A percentile compares a stretch with the other conserved stretches of the same genome.
Evolutionary conservation across 2,329 filamentous ascomycete genomes (phyloP).

Genomic region (Mollisia scopiformis): DNA sequence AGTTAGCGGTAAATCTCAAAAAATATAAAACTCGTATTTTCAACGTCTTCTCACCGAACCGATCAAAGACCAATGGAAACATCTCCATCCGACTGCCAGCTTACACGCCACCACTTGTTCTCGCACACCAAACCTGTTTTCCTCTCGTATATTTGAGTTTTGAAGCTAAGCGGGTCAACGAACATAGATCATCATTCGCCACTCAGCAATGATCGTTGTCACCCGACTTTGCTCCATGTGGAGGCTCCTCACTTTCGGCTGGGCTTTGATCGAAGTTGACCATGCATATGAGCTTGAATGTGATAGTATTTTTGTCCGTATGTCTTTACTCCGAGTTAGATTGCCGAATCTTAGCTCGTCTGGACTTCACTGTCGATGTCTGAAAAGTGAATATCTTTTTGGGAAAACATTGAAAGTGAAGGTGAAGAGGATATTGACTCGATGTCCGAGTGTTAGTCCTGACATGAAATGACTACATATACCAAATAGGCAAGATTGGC

Average conservation of each 20-base stretch:
- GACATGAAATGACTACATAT: no score
- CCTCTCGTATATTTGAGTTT: not conserved
- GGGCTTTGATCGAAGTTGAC: not conserved
- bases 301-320: not conserved
- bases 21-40: not conserved
- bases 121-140: not conserved
- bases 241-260: not conserved
- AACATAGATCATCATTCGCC: not conserved
- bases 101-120: not conserved
- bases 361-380: no score
- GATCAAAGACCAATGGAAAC: not conserved
- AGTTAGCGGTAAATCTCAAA: no score
- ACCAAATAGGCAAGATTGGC: no score
- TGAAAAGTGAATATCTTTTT: no score
- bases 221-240: not conserved
- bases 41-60: not conserved
- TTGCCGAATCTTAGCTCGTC: no score
- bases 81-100: not conserved
- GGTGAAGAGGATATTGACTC: no score
- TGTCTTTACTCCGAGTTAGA: not conserved
- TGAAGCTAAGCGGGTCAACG: not conserved
- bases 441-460: no score
- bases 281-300: not conserved
- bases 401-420: no score
- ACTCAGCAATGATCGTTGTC: not conserved